A percentile compares a stretch with the other conserved stretches of the same genome.
Conservation (phyloP, 805 yeast species). For the Starmerella vaccinii region DNA sequence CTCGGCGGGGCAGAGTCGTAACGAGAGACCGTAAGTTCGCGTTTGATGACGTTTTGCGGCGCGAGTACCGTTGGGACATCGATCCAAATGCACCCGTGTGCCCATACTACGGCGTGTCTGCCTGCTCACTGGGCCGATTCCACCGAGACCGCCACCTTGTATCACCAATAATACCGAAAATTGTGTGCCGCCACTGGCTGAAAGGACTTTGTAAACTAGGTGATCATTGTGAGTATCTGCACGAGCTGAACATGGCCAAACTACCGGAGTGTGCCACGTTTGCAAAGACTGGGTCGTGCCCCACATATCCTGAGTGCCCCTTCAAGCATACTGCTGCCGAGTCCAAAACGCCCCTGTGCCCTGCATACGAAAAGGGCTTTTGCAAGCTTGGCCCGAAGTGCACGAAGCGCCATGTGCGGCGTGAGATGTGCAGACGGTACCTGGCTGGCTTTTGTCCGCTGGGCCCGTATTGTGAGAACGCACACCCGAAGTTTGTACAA, state of each 20-base stretch:
- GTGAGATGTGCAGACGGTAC: conserved; percentile 65
- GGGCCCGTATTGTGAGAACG: conserved; percentile 63
- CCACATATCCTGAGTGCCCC: conserved; percentile 88
- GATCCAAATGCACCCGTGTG: conserved; percentile 89
- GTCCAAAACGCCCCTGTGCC: conserved; percentile 43
- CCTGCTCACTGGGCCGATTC: conserved; percentile 75
- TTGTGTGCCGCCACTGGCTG: conserved; percentile 97
- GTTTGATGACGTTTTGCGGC: conserved; percentile 73
- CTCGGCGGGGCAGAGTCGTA: conserved; percentile 14
- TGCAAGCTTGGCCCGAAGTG: conserved; percentile 89
- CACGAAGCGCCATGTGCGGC: conserved; percentile 65
- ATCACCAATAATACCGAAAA: conserved; percentile 55
- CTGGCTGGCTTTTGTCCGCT: conserved; percentile 88
- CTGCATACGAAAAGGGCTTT: conserved; percentile 74
- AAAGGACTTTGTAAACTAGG: conserved; percentile 95
- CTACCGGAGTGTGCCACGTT: conserved; percentile 95
- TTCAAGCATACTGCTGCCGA: conserved; percentile 48
- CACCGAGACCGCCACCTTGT: conserved; percentile 83
- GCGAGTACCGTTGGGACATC: conserved; percentile 69
- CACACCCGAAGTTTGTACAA: conserved; percentile 66
- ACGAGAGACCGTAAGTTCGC: conserved; percentile 39
- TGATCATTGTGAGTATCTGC: conserved; percentile 90
- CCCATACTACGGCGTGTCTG: conserved; percentile 54
- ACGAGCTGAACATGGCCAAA: conserved; percentile 83
- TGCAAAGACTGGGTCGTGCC: conserved; percentile 59